Base-by-base conservation (phyloP, 2,329 filamentous ascomycete genomes). In the Aspergillus pseudonomiae region DNA sequence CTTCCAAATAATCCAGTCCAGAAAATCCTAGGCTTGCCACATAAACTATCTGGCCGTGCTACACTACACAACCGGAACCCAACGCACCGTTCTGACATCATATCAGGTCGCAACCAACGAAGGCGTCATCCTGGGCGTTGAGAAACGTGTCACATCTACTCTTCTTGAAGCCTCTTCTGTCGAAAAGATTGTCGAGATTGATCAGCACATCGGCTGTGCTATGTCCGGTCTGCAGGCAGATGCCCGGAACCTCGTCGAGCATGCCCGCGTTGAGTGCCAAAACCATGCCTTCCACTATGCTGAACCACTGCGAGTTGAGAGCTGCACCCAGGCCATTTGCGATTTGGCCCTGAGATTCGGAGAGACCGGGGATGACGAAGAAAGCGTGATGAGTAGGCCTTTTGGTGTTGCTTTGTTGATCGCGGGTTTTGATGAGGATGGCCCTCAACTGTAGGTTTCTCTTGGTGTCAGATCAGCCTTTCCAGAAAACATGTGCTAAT, bases 171-270 rank as follows among this genome's bases (percentile, higher is more conserved):
- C 95, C 36, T 96, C 92, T 54, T 97, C 94, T 46, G 95, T 99
- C 75, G 95, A 99, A 83, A 99, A 99, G 88, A 98, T 99, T 75
- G 94, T 99, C 80, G 95, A 99, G 81, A 98, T 99, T 79, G 95
- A 99, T 84, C 89, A 92, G 78, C 95, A 99, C 84, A 97, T 99
- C 74, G 95, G 95, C 75, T 98, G 95, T 83, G 95, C 95, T 82
- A 99, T 99, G 94, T 95, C 91, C 43, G 95, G 95, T 54, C 88
- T 99, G 69, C 95, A 99, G 85, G 95, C 95, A 75, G 95, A 99
- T 80, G 95, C 95, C 67, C 91, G 95, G 76, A 95, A 91, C 82
- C 96, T 99, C 91, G 89, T 99, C 69, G 95, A 99, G 85, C 95
- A 99, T 82, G 95, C 95, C 73, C 93, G 94, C 73, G 94, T 99